Evolutionary conservation across 2,329 filamentous ascomycete species (phyloP).

Genomic region (Penicillium polonicum): DNA sequence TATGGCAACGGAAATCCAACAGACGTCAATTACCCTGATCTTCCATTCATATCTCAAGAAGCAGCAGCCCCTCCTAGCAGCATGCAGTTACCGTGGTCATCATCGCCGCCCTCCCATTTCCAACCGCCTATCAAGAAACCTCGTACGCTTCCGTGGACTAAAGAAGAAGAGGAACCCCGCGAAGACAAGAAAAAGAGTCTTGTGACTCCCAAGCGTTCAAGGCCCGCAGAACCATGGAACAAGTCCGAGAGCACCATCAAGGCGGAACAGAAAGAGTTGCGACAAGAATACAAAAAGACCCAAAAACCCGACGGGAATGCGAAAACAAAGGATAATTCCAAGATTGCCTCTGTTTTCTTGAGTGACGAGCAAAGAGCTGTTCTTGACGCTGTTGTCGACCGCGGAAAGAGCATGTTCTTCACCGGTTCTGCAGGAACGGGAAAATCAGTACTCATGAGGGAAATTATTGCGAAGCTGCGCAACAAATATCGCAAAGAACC

Average conservation of each 20-base stretch:
- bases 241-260: constrained; percentile 72
- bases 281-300: constrained; percentile 59
- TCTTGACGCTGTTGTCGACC: constrained; percentile 74
- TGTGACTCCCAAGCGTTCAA: constrained; percentile 49
- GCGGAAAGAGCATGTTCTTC: constrained; percentile 90
- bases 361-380: constrained; percentile 86
- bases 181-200: constrained; percentile 25
- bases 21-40: constrained; percentile 38
- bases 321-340: constrained; percentile 40
- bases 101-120: constrained; percentile 51
- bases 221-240: constrained; percentile 62
- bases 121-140: constrained; percentile 52
- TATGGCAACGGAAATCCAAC: constrained; percentile 13
- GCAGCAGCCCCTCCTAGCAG: constrained; percentile 50
- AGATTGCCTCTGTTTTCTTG: constrained; percentile 63
- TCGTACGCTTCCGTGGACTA: constrained; percentile 62
- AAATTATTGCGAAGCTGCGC: constrained; percentile 80
- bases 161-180: constrained; percentile 35
- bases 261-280: constrained; percentile 70
- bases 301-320: constrained; percentile 45
- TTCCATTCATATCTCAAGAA: constrained; percentile 33
- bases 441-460: constrained; percentile 91
- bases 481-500: constrained; percentile 73
- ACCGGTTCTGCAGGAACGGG: constrained; percentile 94
- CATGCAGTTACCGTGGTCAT: constrained; percentile 68